A percentile compares a stretch with the other conserved stretches of the same genome.
Evolutionary conservation across 176 grass and related monocot genomes (phyloP).

Genomic region (Areca catechu): DNA sequence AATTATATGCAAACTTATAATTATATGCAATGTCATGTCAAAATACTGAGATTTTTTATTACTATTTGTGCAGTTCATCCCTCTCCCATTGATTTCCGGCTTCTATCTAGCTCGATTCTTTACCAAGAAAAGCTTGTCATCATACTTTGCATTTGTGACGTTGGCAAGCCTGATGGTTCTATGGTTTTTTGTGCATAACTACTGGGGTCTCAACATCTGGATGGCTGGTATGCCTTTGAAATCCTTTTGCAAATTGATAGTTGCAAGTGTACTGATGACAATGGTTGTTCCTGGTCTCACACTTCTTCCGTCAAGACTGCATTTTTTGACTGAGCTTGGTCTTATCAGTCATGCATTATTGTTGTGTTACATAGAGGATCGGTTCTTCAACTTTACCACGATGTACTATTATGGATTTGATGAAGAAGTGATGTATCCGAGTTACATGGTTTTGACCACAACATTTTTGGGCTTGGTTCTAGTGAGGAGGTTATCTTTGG

Average conservation of each 20-base stretch:
- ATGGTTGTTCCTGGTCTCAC: constrained; percentile 85
- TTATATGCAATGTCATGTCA: too few relatives aligned
- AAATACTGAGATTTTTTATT: background rate
- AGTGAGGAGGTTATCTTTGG: constrained; percentile 69
- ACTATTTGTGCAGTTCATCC: constrained; percentile 56
- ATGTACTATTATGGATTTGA: constrained; percentile 97
- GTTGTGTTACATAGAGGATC: constrained; percentile 88
- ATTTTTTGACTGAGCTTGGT: constrained; percentile 73
- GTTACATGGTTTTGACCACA: constrained; percentile 85
- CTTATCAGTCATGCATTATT: constrained; percentile 79
- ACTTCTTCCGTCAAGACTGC: constrained; percentile 68
- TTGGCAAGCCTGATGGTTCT: constrained; percentile 89
- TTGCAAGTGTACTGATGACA: constrained; percentile 68
- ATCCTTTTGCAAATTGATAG: constrained; percentile 80
- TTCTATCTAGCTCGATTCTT: constrained; percentile 86
- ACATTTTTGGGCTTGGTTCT: constrained; percentile 79
- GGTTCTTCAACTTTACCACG: constrained; percentile 74
- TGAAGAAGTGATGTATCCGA: constrained; percentile 87
- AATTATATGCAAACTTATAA: too few relatives aligned
- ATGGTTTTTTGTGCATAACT: constrained; percentile 97
- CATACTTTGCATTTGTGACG: constrained; percentile 95
- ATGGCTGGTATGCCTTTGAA: constrained; percentile 93
- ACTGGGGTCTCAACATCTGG: constrained; percentile 99
- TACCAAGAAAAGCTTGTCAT: constrained; percentile 91
- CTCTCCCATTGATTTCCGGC: constrained; percentile 82